Evolutionary conservation across 1,139 yeast species (phyloP), one percentile per base, ranked within the genome.

Genomic region (Ogataea hybrid): DNA sequence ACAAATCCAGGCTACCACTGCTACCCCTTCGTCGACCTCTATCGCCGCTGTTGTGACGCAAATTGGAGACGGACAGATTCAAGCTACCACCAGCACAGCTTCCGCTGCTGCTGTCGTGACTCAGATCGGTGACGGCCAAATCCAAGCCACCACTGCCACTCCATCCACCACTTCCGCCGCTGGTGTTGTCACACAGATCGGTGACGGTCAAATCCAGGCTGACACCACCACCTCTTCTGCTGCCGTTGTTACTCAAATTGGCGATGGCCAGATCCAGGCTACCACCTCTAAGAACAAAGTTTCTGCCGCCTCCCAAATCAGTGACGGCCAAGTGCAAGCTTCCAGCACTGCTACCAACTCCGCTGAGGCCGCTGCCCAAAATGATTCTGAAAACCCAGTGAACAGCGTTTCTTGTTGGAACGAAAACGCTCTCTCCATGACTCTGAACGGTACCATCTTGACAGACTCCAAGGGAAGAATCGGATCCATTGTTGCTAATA

Each of bases 401-500:
- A 65, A 67, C 59, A 69, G 70, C 42, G 69, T 64, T 36, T 68
- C 86, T 28, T 82, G 90, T 66, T 62, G 65, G 50, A 63, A 73
- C 46, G 58, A 61, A 32, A 68, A 74, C 56, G 72, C 84, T 42
- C 70, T 83, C 59, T 61, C 79, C 41, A 70, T 84, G 75, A 66
- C 68, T 31, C 74, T 84, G 59, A 63, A 69, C 40, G 70, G 61
- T 34, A 69, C 79, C 54, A 59, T 79, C 46, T 71, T 84, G 64
- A 73, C 70, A 32, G 92, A 84, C 62, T 61, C 72, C 38, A 54
- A 69, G 43, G 87, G 87, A 48, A 81, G 92, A 78, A 68, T 84
- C 53, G 92, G 92, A 61, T 79, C 89, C 46, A 83, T 84, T 66
- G 92, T 84, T 59, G 84, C 90, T 48, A 83, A 83, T 81, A 79